These are phyloP conservation scores for Fusarium sp. DNA, from an alignment of 2,329 filamentous ascomycete genomes.

Conservation along the genomic window DNA sequence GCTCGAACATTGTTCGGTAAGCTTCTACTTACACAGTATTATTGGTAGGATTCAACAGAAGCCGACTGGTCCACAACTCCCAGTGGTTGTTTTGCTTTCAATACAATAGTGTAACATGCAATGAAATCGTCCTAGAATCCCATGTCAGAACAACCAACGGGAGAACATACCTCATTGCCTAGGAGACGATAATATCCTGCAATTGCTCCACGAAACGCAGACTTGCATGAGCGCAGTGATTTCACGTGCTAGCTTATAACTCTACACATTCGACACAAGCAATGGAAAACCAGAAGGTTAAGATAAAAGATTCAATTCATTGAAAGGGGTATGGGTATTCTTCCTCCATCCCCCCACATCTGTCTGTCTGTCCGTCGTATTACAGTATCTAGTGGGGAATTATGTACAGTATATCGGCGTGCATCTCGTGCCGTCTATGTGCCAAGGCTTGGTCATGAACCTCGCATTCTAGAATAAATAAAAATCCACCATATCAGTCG, in stretches of 20 bases:
- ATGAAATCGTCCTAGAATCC: too few relatives aligned
- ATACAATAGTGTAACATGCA: too few relatives aligned
- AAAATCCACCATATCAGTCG: conserved; percentile 1
- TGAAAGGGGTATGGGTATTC: conserved; percentile 38
- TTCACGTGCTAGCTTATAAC: background rate
- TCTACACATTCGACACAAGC: background rate
- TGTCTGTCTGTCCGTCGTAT: conserved; percentile 33
- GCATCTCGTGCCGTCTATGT: conserved; percentile 37
- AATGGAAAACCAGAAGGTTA: background rate
- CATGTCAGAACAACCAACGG: too few relatives aligned
- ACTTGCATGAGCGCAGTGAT: background rate
- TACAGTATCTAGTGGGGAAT: conserved; percentile 38
- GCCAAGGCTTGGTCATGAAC: conserved; percentile 10
- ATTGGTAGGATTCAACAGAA: too few relatives aligned
- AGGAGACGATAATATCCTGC: too few relatives aligned
- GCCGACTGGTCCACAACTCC: too few relatives aligned
- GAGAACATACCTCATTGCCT: too few relatives aligned
- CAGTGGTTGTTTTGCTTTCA: too few relatives aligned
- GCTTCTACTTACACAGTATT: too few relatives aligned
- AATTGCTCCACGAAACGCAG: too few relatives aligned
- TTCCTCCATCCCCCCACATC: conserved; percentile 25
- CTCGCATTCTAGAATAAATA: conserved; percentile 26
- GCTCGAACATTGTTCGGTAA: too few relatives aligned
- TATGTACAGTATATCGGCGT: conserved; percentile 42
- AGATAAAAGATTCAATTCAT: conserved; percentile 25